Conservation (phyloP, 176 grass and related monocot genomes). For the Juncus inflexus region DNA sequence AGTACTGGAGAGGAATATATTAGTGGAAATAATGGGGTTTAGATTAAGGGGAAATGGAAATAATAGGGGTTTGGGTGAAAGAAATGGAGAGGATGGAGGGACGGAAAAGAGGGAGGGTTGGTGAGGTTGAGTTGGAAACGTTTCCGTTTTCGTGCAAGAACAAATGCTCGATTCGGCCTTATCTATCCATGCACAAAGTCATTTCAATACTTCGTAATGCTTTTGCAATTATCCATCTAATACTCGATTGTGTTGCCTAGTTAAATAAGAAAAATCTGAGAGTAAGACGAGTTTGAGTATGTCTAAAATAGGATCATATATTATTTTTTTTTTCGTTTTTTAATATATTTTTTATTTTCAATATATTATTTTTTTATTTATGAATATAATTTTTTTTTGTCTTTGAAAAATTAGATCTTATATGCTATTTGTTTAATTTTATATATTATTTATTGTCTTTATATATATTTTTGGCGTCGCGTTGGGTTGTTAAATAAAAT, state of each 20-base stretch:
- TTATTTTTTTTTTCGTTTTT: no score
- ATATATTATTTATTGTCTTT: no score
- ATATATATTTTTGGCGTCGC: no score
- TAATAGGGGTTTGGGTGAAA: neutral
- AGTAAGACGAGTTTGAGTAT: neutral
- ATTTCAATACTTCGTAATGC: neutral
- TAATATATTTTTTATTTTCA: no score
- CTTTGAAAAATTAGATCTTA: no score
- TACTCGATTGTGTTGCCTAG: neutral
- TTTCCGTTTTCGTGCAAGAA: conserved; percentile 30
- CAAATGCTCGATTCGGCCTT: conserved; percentile 30
- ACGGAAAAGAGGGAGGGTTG: neutral
- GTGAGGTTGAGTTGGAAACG: conserved; percentile 29
- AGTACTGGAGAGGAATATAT: neutral
- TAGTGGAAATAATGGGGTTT: neutral
- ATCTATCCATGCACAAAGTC: conserved; percentile 17
- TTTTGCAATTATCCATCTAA: no score
- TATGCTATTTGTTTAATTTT: no score
- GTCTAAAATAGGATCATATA: neutral
- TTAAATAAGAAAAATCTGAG: neutral
- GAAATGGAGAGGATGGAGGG: neutral
- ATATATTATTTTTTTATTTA: no score
- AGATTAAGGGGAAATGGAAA: neutral
- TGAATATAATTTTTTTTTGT: no score
- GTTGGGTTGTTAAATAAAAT: no score